Conservation (phyloP, 169 alveolate species). For the Eimeria brunetti region DNA sequence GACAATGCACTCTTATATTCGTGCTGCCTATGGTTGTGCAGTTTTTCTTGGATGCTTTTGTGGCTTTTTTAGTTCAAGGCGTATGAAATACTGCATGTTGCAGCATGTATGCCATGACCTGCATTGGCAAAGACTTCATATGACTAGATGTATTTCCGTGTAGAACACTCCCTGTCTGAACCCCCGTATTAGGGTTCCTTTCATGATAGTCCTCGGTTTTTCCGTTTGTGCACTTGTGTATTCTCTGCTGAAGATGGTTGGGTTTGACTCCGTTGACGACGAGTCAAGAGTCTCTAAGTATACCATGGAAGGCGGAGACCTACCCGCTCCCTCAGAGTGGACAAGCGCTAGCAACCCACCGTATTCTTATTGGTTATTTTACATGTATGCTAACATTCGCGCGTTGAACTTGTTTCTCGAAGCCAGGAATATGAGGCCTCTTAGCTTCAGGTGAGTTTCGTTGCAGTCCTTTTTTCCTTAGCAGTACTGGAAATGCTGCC, state of each 20-base stretch:
- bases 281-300: conserved; percentile 83
- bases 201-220: not conserved
- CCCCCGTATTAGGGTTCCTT: not conserved
- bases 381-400: conserved; percentile 93
- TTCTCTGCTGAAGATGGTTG: conserved; percentile 65
- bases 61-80: not conserved
- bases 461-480: not conserved
- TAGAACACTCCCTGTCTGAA: not conserved
- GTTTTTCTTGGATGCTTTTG: not conserved
- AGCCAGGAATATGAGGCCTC: conserved; percentile 89
- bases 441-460: conserved; percentile 86
- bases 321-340: conserved; percentile 90
- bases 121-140: not conserved
- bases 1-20: not conserved
- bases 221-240: conserved; percentile 60
- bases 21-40: not conserved
- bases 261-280: conserved; percentile 84
- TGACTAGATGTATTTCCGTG: not conserved
- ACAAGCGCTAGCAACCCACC: conserved; percentile 92
- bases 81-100: not conserved
- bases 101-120: not conserved
- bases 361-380: conserved; percentile 94
- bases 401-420: conserved; percentile 90
- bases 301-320: conserved; percentile 91
- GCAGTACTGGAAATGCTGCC: not conserved